Evolutionary conservation across 75 land plant species (phyloP).

Genomic region (Cunninghamia lanceolata): DNA sequence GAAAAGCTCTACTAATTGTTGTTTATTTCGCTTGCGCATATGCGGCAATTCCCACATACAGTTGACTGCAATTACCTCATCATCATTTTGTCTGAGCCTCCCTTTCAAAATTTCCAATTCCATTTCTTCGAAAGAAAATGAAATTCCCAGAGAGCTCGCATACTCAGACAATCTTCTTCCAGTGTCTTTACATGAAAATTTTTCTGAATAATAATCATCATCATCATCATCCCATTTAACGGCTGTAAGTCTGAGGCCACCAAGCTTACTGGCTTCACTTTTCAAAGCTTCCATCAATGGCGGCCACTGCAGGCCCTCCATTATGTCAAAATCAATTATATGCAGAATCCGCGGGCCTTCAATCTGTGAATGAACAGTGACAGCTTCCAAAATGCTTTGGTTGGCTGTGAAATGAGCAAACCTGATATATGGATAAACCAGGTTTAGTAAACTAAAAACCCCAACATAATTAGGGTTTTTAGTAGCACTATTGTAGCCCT

Average conservation of each 20-base stretch:
- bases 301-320: slow-evolving; percentile 15
- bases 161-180: slow-evolving; percentile 28
- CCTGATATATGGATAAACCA: too few relatives aligned
- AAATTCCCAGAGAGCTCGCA: slow-evolving; percentile 30
- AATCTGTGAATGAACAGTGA: slow-evolving; percentile 13
- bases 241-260: slow-evolving; percentile 63
- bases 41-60: slow-evolving; percentile 60
- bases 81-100: slow-evolving; percentile 7
- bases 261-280: slow-evolving; percentile 14
- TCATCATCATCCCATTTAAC: slow-evolving; percentile 17
- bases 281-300: slow-evolving; percentile 63
- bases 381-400: slow-evolving; percentile 26
- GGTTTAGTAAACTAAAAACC: too few relatives aligned
- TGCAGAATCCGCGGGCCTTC: slow-evolving; percentile 16
- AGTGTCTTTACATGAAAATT: slow-evolving; percentile 29
- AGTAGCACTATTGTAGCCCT: too few relatives aligned
- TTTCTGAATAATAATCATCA: neutral
- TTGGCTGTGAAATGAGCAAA: too few relatives aligned
- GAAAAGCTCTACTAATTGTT: slow-evolving; percentile 39
- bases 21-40: slow-evolving; percentile 17
- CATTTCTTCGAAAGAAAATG: slow-evolving; percentile 52
- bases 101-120: slow-evolving; percentile 34
- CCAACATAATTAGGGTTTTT: too few relatives aligned
- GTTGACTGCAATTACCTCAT: slow-evolving; percentile 51
- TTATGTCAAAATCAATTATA: slow-evolving; percentile 60